phyloP scores from a whole-genome alignment of 2,329 filamentous ascomycete species.

The Beauveria varroae region DNA sequence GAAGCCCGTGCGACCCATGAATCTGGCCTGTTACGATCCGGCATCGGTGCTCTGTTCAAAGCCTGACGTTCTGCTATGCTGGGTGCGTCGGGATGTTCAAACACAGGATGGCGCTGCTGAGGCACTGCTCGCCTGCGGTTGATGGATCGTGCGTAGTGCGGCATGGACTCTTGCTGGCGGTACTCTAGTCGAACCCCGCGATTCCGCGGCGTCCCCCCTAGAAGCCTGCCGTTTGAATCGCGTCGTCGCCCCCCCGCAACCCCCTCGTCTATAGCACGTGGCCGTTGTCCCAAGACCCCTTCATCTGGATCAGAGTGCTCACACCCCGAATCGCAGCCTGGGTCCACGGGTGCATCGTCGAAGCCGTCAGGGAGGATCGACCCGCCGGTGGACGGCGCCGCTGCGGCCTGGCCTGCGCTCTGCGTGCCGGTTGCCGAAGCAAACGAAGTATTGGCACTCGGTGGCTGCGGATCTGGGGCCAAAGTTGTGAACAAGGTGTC shows the following conservation, averaged over 20 bases:
- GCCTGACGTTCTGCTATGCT: slow-evolving; percentile 4
- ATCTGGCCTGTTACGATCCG: slow-evolving; percentile 4
- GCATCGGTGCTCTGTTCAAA: neutral
- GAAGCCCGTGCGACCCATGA: slow-evolving; percentile 21
- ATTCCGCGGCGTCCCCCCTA: too few species aligned
- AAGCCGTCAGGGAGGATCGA: slow-evolving; percentile 24
- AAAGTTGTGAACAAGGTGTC: slow-evolving; percentile 74
- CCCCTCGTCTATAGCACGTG: too few species aligned
- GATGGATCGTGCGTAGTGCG: neutral
- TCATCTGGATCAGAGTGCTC: slow-evolving; percentile 50
- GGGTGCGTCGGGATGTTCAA: neutral
- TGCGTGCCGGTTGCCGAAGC: slow-evolving; percentile 49
- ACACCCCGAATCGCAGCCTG: slow-evolving; percentile 43
- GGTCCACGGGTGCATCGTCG: slow-evolving; percentile 29
- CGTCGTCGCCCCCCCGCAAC: too few species aligned
- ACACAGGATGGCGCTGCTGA: neutral
- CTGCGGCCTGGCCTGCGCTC: slow-evolving; percentile 22
- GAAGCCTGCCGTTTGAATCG: too few species aligned
- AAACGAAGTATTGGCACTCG: slow-evolving; percentile 78
- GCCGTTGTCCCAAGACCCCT: slow-evolving; percentile 19
- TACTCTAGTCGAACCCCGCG: neutral
- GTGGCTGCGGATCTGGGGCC: slow-evolving; percentile 71
- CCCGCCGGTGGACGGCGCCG: slow-evolving; percentile 23
- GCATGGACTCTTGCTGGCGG: neutral
- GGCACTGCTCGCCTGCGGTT: neutral